A percentile compares a stretch with the other conserved stretches of the same genome.
These are phyloP conservation scores for Melastoma candidum DNA, from an alignment of 441 rosid genomes.

Conservation along the genomic window DNA sequence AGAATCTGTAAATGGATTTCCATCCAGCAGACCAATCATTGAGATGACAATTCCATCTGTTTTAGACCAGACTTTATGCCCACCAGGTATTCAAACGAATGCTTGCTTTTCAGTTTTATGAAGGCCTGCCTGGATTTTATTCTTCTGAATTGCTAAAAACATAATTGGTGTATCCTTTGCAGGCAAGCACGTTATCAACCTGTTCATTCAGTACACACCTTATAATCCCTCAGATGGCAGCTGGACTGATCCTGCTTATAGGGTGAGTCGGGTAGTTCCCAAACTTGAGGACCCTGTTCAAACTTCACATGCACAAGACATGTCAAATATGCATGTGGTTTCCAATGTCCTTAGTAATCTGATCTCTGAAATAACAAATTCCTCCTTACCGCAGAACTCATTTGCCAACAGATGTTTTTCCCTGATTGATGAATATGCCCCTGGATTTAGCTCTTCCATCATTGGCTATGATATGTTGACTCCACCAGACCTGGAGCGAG, in stretches of 20 bases:
- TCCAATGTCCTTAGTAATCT: conserved; percentile 4
- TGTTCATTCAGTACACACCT: conserved; percentile 85
- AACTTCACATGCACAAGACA: not conserved
- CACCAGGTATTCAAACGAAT: conserved; percentile 42
- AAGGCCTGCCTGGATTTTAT: not conserved
- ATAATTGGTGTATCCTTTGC: too few species aligned
- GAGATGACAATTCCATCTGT: conserved; percentile 89
- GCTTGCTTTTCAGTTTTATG: conserved; percentile 1
- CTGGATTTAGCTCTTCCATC: conserved; percentile 75
- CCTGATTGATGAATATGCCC: conserved; percentile 62
- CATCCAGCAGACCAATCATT: conserved; percentile 73
- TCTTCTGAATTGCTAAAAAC: not conserved
- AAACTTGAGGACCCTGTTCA: not conserved
- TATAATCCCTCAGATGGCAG: conserved; percentile 75
- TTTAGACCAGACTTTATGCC: conserved; percentile 77
- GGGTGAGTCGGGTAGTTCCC: conserved; percentile 40
- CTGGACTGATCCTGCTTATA: conserved; percentile 71
- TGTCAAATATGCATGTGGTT: not conserved
- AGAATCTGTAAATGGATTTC: conserved; percentile 70
- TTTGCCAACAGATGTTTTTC: conserved; percentile 49
- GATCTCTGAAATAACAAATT: not conserved
- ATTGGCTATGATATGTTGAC: conserved; percentile 83
- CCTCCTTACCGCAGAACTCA: conserved; percentile 42
- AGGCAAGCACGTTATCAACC: conserved; percentile 77
- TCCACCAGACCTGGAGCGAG: conserved; percentile 81